A percentile compares a stretch with the other conserved stretches of the same genome.
phyloP scores from a whole-genome alignment of 179 eudicot genomes.

The Gypsophila paniculata region DNA sequence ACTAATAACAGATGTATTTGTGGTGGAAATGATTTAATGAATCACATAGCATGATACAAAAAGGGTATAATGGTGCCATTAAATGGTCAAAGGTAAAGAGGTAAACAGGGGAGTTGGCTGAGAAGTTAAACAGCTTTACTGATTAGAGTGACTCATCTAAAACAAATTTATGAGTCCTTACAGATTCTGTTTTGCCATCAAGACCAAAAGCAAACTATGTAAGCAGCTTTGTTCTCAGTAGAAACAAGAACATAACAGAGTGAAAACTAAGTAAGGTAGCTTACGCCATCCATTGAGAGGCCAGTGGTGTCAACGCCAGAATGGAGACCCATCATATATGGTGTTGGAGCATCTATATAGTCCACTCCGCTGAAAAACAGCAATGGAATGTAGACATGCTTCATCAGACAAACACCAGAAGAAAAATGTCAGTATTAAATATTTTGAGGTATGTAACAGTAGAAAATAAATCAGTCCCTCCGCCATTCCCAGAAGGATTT shows the following conservation, averaged over 20 bases:
- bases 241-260: neutral
- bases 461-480: neutral
- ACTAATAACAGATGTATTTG: neutral
- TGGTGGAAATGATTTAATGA: neutral
- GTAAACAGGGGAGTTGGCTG: neutral
- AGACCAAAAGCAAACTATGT: constrained; percentile 1
- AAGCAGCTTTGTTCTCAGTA: constrained; percentile 1
- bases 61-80: neutral
- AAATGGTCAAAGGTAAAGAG: no score
- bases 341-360: constrained; percentile 99
- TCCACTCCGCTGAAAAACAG: constrained; percentile 99
- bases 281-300: constrained; percentile 93
- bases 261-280: constrained; percentile 24
- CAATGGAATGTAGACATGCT: constrained; percentile 99
- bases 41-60: neutral
- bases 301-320: constrained; percentile 93
- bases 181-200: neutral
- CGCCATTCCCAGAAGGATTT: neutral
- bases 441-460: neutral
- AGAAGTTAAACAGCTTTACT: neutral
- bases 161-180: neutral
- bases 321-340: constrained; percentile 99
- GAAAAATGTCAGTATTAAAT: constrained; percentile 21
- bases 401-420: constrained; percentile 47
- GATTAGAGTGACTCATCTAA: neutral